These are phyloP conservation scores for Citrus australasica DNA, from an alignment of 345 rosid species.

Conservation along the genomic window DNA sequence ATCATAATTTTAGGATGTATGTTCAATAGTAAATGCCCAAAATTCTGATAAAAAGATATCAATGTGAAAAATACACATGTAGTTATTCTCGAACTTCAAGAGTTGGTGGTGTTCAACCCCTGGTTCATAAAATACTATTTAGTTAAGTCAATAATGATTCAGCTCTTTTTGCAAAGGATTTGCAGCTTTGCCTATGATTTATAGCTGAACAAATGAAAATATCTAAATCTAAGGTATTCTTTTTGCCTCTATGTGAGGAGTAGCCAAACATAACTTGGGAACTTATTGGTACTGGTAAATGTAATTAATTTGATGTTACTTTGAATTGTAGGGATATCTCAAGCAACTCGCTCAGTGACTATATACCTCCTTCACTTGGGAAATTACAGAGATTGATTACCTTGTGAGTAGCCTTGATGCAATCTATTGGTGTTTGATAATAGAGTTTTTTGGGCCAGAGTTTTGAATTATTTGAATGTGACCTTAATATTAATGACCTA, in stretches of 20 bases:
- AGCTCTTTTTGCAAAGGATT: not conserved
- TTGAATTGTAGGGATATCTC: constrained; percentile 64
- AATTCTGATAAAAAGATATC: not conserved
- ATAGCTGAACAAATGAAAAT: not conserved
- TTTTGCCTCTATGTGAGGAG: not conserved
- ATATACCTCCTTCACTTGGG: constrained; percentile 76
- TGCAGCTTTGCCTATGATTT: not conserved
- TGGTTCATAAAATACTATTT: not conserved
- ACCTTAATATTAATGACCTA: constrained; percentile 23
- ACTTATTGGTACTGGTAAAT: not conserved
- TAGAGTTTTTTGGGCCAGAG: not conserved
- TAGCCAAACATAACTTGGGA: not conserved
- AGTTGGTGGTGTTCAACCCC: not conserved
- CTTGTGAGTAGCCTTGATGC: constrained; percentile 59
- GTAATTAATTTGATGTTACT: not conserved
- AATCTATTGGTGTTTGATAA: constrained; percentile 1
- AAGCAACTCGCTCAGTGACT: constrained; percentile 70
- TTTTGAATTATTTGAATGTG: not conserved
- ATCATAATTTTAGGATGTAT: not conserved
- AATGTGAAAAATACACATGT: too few species aligned
- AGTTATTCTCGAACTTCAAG: not conserved
- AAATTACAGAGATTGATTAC: constrained; percentile 52
- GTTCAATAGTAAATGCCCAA: not conserved
- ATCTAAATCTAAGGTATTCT: not conserved
- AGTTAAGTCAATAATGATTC: not conserved